Evolutionary conservation across 1,139 yeast genomes (phyloP).

Genomic region (Lodderomyces metapsilosis): DNA sequence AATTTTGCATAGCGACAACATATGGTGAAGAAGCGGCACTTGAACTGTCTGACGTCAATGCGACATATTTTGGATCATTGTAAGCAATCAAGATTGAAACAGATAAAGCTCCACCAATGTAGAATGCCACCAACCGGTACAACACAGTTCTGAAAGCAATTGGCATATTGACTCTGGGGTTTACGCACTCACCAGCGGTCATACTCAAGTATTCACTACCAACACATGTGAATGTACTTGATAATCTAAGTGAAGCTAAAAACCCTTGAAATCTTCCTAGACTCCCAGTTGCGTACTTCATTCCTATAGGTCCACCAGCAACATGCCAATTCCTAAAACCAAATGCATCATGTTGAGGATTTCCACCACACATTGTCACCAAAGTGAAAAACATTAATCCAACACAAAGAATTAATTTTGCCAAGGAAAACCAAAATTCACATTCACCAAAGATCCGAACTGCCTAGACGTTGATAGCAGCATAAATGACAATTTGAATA

Average conservation of each 20-base stretch:
- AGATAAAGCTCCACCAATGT: slow-evolving; percentile 50
- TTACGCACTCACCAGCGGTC: slow-evolving; percentile 78
- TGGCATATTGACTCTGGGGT: slow-evolving; percentile 78
- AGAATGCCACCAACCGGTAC: slow-evolving; percentile 66
- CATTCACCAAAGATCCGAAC: slow-evolving; percentile 74
- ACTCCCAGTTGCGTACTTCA: slow-evolving; percentile 52
- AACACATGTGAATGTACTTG: slow-evolving; percentile 71
- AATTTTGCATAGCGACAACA: slow-evolving; percentile 45
- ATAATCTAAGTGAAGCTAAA: slow-evolving; percentile 52
- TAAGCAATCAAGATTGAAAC: slow-evolving; percentile 42
- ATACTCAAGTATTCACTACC: slow-evolving; percentile 85
- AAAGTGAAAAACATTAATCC: slow-evolving; percentile 75
- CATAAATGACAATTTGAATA: slow-evolving; percentile 61
- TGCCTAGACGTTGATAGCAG: slow-evolving; percentile 65
- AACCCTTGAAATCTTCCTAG: slow-evolving; percentile 76
- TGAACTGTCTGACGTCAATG: slow-evolving; percentile 20
- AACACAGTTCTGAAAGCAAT: slow-evolving; percentile 77
- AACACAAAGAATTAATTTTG: slow-evolving; percentile 67
- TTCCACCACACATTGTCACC: slow-evolving; percentile 83
- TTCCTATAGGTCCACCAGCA: slow-evolving; percentile 51
- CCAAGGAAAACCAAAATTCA: slow-evolving; percentile 78
- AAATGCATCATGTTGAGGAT: slow-evolving; percentile 62
- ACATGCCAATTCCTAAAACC: slow-evolving; percentile 67
- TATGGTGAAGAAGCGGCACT: slow-evolving; percentile 43
- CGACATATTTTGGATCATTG: slow-evolving; percentile 35